Evolutionary conservation across 1,284 basidiomycete species (phyloP).

Genomic region (Leccinum solheimii): DNA sequence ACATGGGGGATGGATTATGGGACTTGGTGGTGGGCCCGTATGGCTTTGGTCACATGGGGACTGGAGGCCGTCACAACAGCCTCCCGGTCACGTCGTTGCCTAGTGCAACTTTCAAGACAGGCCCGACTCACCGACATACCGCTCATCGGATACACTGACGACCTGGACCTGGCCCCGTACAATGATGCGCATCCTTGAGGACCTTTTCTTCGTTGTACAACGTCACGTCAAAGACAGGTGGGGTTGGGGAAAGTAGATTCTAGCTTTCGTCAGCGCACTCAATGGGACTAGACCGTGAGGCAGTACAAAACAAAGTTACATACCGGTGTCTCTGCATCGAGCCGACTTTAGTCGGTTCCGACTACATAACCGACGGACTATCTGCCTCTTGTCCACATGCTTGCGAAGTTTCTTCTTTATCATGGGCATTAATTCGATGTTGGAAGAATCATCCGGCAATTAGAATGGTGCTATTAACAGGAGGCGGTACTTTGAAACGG

Average conservation of each 20-base stretch:
- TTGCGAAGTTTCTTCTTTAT: not conserved
- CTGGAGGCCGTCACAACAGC: not conserved
- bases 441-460: not conserved
- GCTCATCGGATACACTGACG: not conserved
- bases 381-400: not conserved
- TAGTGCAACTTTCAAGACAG: not conserved
- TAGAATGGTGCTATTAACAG: not conserved
- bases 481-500: not conserved
- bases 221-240: not conserved
- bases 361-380: not conserved
- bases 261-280: not conserved
- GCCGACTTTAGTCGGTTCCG: not conserved
- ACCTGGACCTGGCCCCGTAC: not conserved
- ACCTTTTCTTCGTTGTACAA: not conserved
- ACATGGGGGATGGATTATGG: not conserved
- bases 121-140: not conserved
- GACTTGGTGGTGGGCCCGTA: no score
- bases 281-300: not conserved
- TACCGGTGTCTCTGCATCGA: not conserved
- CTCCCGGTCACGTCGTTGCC: not conserved
- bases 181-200: not conserved
- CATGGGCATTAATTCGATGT: not conserved
- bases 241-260: not conserved
- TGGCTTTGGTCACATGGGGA: not conserved
- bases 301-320: not conserved